Evolutionary conservation across 805 yeast species (phyloP).

Genomic region (Candida coquimbonensis): DNA sequence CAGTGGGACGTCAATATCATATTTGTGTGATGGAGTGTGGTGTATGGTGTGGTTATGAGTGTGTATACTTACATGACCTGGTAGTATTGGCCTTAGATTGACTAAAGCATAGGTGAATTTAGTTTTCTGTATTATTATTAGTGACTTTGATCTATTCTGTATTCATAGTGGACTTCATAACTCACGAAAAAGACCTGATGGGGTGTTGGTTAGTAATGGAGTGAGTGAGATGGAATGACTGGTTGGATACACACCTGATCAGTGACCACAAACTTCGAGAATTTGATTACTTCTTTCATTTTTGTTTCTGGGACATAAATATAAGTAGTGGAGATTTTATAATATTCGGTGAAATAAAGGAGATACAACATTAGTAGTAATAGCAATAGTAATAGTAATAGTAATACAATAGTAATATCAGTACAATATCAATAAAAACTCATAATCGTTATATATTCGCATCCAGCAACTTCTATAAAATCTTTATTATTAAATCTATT

Average conservation of each 20-base stretch:
- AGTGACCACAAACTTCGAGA: slow-evolving; percentile 48
- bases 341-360: too few species aligned
- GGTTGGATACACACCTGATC: slow-evolving; percentile 35
- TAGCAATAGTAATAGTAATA: too few species aligned
- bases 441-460: neutral
- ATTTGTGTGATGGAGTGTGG: too few species aligned
- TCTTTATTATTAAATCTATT: slow-evolving; percentile 1
- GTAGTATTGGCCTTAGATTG: slow-evolving; percentile 84
- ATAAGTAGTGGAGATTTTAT: too few species aligned
- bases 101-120: slow-evolving; percentile 76
- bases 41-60: too few species aligned
- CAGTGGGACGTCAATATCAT: too few species aligned
- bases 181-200: slow-evolving; percentile 17
- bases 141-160: neutral
- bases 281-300: slow-evolving; percentile 27
- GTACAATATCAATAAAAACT: too few species aligned
- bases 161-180: neutral
- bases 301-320: too few species aligned
- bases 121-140: slow-evolving; percentile 35
- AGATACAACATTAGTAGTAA: too few species aligned
- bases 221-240: too few species aligned
- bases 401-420: too few species aligned
- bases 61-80: slow-evolving; percentile 61
- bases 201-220: slow-evolving; percentile 1
- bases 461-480: slow-evolving; percentile 1